Percentiles rank a stretch among this genome's conserved stretches.
Evolutionary conservation across 2,329 filamentous ascomycete genomes (phyloP).

Genomic region (Acarospora socialis): DNA sequence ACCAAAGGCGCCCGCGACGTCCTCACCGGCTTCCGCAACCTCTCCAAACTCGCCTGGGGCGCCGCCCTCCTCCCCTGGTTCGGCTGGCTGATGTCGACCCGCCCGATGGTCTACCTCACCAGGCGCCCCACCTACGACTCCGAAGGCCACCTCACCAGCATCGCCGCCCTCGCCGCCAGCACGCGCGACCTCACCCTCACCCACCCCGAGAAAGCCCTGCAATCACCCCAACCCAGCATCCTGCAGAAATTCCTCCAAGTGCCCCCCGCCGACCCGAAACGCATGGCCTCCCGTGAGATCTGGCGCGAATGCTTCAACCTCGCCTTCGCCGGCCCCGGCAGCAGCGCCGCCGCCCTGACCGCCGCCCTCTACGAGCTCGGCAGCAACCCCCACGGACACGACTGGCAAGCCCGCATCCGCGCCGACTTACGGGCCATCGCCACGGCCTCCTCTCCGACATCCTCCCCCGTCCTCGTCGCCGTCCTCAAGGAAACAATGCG

Average conservation of each 20-base stretch:
- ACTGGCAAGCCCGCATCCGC: constrained; percentile 13
- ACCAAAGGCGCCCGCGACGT: constrained; percentile 5
- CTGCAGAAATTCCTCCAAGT: constrained; percentile 12
- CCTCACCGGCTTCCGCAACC: constrained; percentile 6
- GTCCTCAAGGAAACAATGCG: constrained; percentile 15
- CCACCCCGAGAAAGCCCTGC: constrained; percentile 1
- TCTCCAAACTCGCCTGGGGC: constrained; percentile 12
- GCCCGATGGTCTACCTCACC: constrained; percentile 2
- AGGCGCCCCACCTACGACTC: constrained; percentile 5
- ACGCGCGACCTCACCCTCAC: constrained; percentile 5
- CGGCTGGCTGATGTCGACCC: constrained; percentile 13
- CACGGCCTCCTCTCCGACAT: neutral
- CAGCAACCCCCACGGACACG: constrained; percentile 8
- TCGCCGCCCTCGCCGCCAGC: constrained; percentile 7
- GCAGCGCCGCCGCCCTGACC: constrained; percentile 13
- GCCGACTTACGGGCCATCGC: neutral
- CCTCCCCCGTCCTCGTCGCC: constrained; percentile 10
- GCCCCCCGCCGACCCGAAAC: constrained; percentile 8
- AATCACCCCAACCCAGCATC: constrained; percentile 9
- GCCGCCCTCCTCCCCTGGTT: constrained; percentile 11
- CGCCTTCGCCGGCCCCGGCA: constrained; percentile 14
- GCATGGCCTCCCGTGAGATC: constrained; percentile 10
- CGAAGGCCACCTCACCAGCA: constrained; percentile 1
- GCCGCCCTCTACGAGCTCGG: constrained; percentile 12
- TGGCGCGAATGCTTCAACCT: constrained; percentile 12